Percentiles rank a stretch among this genome's conserved stretches.
phyloP scores from a whole-genome alignment of 352 stramenopile genomes.

The Globisporangium lucens region DNA sequence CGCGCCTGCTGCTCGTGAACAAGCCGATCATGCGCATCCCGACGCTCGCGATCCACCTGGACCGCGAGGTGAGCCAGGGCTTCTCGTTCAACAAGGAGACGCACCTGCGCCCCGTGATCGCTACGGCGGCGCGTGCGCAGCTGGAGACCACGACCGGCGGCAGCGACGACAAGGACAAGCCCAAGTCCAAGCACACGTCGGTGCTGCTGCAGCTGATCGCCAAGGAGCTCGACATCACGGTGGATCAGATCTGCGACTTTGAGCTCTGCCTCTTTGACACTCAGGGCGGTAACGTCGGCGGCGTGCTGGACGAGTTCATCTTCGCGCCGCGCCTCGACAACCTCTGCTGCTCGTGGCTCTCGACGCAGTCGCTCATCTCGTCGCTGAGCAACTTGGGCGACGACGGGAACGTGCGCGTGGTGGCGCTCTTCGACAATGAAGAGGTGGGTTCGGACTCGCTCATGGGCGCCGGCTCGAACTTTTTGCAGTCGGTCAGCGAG shows the following conservation, averaged over 20 bases:
- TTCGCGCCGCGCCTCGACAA: conserved; percentile 97
- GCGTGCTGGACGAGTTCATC: conserved; percentile 94
- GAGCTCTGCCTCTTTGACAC: conserved; percentile 96
- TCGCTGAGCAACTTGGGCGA: conserved; percentile 67
- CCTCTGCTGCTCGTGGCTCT: conserved; percentile 94
- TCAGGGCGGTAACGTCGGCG: conserved; percentile 91
- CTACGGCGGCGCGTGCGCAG: conserved; percentile 74
- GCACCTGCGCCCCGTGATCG: conserved; percentile 93
- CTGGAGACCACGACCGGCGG: conserved; percentile 63
- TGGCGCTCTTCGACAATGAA: conserved; percentile 99
- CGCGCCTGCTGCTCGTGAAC: conserved; percentile 91
- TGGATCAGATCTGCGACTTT: conserved; percentile 94
- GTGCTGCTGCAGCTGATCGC: conserved; percentile 91
- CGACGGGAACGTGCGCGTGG: conserved; percentile 86
- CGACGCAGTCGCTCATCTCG: conserved; percentile 80
- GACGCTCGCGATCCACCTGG: conserved; percentile 97
- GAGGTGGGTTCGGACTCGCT: conserved; percentile 93
- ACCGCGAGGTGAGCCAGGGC: conserved; percentile 80
- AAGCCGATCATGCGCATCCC: conserved; percentile 94
- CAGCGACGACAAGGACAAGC: conserved; percentile 40
- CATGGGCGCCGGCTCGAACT: conserved; percentile 84
- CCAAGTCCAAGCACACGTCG: conserved; percentile 88
- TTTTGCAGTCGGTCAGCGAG: conserved; percentile 61
- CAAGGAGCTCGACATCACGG: conserved; percentile 82
- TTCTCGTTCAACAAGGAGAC: conserved; percentile 98